Evolutionary conservation across 192 early-diverging fungal species (phyloP).

Genomic region (Coemansia sp.): DNA sequence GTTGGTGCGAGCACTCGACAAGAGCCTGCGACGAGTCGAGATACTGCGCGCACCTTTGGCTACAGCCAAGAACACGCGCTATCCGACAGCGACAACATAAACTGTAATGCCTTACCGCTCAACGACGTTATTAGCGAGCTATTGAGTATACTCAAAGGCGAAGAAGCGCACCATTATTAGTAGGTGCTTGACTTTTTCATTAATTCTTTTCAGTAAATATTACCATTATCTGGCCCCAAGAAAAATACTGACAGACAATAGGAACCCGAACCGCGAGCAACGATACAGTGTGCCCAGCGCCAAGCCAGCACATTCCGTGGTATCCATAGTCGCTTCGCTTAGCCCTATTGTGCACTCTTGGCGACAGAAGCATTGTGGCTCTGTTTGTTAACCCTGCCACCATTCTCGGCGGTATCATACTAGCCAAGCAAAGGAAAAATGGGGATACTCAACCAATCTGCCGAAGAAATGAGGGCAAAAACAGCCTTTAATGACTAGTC

Average conservation of each 20-base stretch:
- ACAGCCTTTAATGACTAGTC: background rate
- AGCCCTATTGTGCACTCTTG: background rate
- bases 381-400: background rate
- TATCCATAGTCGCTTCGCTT: background rate
- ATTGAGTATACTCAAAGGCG: constrained; percentile 20
- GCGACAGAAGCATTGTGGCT: background rate
- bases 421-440: background rate
- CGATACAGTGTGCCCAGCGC: background rate
- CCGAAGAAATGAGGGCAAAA: background rate
- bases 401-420: background rate
- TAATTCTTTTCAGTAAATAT: constrained; percentile 1
- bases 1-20: constrained; percentile 3
- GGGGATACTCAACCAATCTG: background rate
- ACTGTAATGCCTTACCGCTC: background rate
- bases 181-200: background rate
- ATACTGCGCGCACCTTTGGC: background rate
- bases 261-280: background rate
- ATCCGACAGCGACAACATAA: background rate
- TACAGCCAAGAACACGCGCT: background rate
- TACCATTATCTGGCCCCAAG: background rate
- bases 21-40: background rate
- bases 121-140: constrained; percentile 14
- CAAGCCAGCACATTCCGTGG: background rate
- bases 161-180: constrained; percentile 5
- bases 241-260: background rate